phyloP scores from a whole-genome alignment of 176 grass and related monocot species.

The Hsuehochloa calcarea region DNA sequence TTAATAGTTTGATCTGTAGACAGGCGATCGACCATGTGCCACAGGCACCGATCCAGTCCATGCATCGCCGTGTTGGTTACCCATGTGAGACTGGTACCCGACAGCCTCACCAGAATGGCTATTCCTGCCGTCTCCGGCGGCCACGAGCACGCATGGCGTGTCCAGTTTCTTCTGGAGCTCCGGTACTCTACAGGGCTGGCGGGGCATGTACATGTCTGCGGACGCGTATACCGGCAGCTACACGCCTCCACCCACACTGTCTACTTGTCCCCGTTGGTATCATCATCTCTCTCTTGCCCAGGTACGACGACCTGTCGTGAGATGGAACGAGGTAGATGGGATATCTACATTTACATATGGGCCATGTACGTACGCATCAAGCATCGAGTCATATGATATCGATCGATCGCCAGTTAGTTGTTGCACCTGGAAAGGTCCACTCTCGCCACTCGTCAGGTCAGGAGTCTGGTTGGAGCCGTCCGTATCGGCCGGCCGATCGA shows the following conservation, averaged over 20 bases:
- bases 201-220: conserved; percentile 25
- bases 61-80: not conserved
- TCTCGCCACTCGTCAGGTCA: not conserved
- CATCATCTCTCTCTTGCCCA: not conserved
- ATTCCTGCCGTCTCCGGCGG: not conserved
- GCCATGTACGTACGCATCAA: no score
- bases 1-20: not conserved
- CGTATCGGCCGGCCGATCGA: not conserved
- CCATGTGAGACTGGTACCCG: conserved; percentile 5
- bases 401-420: not conserved
- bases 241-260: not conserved
- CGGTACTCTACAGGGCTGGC: not conserved
- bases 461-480: not conserved
- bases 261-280: not conserved
- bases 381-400: not conserved
- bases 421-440: not conserved
- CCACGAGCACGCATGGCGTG: not conserved
- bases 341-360: not conserved
- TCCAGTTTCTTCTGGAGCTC: not conserved
- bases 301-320: not conserved
- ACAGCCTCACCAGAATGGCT: conserved; percentile 34
- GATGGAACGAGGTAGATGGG: not conserved
- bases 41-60: not conserved
- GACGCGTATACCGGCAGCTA: conserved; percentile 6
- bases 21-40: conserved; percentile 15